phyloP scores from a whole-genome alignment of 176 grass and related monocot genomes.

The Oryza officinalis region DNA sequence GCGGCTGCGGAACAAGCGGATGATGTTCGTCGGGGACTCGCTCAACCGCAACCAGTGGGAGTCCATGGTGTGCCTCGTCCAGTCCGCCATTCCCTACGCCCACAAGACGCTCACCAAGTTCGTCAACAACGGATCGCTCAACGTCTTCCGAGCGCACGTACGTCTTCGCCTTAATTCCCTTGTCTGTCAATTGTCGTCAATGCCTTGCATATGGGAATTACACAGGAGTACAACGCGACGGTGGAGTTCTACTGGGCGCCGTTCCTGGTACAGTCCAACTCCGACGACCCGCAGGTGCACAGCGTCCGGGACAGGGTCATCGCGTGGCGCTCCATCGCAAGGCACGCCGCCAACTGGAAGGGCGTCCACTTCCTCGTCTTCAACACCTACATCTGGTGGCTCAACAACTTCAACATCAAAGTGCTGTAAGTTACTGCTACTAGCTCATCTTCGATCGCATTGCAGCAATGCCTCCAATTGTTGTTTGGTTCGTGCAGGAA shows the following conservation, averaged over 20 bases:
- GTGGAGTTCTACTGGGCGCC: constrained; percentile 93
- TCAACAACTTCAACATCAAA: constrained; percentile 69
- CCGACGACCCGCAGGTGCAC: constrained; percentile 65
- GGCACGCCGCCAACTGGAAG: constrained; percentile 64
- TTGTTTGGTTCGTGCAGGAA: constrained; percentile 17
- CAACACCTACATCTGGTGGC: constrained; percentile 84
- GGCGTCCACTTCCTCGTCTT: constrained; percentile 64
- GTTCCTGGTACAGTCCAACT: constrained; percentile 76
- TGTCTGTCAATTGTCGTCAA: too few relatives aligned
- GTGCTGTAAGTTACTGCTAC: constrained; percentile 38
- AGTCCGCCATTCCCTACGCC: constrained; percentile 49
- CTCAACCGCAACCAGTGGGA: constrained; percentile 92
- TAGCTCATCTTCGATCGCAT: too few relatives aligned
- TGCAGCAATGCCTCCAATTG: too few relatives aligned
- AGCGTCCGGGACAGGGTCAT: constrained; percentile 60
- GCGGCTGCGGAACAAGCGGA: constrained; percentile 69
- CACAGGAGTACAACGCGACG: constrained; percentile 81
- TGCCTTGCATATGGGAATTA: too few relatives aligned
- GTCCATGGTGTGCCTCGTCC: constrained; percentile 81
- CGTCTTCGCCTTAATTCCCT: too few relatives aligned
- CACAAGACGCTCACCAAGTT: constrained; percentile 66
- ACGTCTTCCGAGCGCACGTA: constrained; percentile 65
- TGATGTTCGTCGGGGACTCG: constrained; percentile 88
- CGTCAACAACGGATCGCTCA: constrained; percentile 68
- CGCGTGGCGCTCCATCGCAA: constrained; percentile 51